phyloP scores from a whole-genome alignment of 495 filamentous ascomycete genomes.

The Penicillium coprophilum region DNA sequence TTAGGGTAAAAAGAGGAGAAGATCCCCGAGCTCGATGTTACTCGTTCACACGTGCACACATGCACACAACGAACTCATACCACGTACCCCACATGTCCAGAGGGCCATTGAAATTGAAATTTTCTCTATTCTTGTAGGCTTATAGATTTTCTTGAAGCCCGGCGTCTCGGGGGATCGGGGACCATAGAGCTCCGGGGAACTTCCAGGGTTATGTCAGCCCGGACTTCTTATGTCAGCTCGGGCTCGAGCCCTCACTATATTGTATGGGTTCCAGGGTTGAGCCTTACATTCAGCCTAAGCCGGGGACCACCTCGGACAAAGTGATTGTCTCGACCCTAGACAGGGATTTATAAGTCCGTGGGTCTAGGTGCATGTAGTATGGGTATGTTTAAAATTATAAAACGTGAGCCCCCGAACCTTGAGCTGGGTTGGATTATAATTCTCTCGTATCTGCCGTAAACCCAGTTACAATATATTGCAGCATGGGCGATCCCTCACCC shows the following conservation, averaged over 20 bases:
- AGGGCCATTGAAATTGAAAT: no score
- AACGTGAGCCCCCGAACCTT: neutral
- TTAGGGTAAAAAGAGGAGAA: neutral
- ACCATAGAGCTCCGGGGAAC: neutral
- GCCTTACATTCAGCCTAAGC: conserved; percentile 4
- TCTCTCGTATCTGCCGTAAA: neutral
- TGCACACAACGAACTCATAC: no score
- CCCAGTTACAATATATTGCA: conserved; percentile 2
- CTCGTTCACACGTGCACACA: no score
- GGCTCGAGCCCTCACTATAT: no score
- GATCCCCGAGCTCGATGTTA: neutral
- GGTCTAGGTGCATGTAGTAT: neutral
- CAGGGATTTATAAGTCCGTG: neutral
- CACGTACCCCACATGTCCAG: neutral
- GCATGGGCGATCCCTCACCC: conserved; percentile 8
- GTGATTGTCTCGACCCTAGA: neutral
- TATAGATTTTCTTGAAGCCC: neutral
- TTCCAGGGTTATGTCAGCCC: conserved; percentile 11
- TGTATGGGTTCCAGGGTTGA: neutral
- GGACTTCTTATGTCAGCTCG: conserved; percentile 8
- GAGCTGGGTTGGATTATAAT: neutral
- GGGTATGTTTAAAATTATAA: conserved; percentile 12
- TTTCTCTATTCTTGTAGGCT: neutral
- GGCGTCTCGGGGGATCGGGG: neutral
- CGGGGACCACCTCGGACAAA: conserved; percentile 13